Conservation (phyloP, 2,329 filamentous ascomycete genomes). For the Penicillium sp. region DNA sequence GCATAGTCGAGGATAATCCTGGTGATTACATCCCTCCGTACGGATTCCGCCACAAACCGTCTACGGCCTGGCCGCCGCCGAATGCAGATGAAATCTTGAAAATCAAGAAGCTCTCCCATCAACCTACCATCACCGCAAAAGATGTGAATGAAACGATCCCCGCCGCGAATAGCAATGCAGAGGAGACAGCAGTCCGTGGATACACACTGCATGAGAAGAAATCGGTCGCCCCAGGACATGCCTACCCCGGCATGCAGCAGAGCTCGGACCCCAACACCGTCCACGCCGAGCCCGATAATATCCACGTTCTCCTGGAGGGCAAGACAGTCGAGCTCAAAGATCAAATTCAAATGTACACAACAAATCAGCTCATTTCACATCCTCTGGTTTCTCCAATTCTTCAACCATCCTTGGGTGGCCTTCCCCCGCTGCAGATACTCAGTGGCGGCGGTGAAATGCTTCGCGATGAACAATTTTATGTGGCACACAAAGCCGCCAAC, state of each 20-base stretch:
- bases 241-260: constrained; percentile 30
- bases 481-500: constrained; percentile 92
- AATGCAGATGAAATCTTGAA: constrained; percentile 72
- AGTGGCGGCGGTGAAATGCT: constrained; percentile 87
- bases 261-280: constrained; percentile 20
- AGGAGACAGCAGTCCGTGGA: constrained; percentile 39
- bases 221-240: constrained; percentile 14
- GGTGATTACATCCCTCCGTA: constrained; percentile 86
- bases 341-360: constrained; percentile 87
- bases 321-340: constrained; percentile 76
- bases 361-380: constrained; percentile 83
- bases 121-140: constrained; percentile 40
- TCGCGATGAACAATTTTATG: constrained; percentile 90
- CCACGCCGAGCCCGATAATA: constrained; percentile 37
- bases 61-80: constrained; percentile 87
- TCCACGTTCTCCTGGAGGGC: constrained; percentile 74
- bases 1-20: constrained; percentile 71
- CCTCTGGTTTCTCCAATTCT: constrained; percentile 88
- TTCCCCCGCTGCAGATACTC: constrained; percentile 85
- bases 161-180: constrained; percentile 22
- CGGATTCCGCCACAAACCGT: constrained; percentile 91
- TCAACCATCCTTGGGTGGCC: constrained; percentile 84
- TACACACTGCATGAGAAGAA: constrained; percentile 30
- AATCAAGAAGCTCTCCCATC: constrained; percentile 52
- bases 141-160: constrained; percentile 26